Percentiles rank a stretch among this genome's conserved stretches.
Evolutionary conservation across 1,284 basidiomycete genomes (phyloP).

Genomic region (Gymnopus androsaceus): DNA sequence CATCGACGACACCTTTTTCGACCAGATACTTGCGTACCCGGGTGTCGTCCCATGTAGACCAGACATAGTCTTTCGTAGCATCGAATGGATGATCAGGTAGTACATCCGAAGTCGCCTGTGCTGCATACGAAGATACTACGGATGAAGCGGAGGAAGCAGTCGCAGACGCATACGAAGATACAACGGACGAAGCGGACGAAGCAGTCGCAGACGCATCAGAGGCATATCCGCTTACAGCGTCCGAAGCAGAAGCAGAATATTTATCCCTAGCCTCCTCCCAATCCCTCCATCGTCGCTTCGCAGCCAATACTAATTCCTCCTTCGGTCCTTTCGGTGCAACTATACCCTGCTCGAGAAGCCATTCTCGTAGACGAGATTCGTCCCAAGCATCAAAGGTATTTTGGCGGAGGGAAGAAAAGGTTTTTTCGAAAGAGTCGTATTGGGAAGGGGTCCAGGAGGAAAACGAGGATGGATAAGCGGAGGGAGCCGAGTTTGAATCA

Average conservation of each 20-base stretch:
- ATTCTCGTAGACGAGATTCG: slow-evolving; percentile 78
- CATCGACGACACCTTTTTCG: slow-evolving; percentile 69
- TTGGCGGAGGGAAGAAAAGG: slow-evolving; percentile 59
- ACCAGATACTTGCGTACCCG: slow-evolving; percentile 71
- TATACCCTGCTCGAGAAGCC: slow-evolving; percentile 83
- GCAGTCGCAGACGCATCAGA: slow-evolving; percentile 34
- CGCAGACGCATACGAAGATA: slow-evolving; percentile 37
- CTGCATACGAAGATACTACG: slow-evolving; percentile 40
- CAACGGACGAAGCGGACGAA: slow-evolving; percentile 49
- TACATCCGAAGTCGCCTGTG: slow-evolving; percentile 55
- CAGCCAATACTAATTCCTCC: slow-evolving; percentile 81
- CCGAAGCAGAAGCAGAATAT: slow-evolving; percentile 53
- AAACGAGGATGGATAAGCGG: not conserved
- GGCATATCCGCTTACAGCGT: slow-evolving; percentile 52
- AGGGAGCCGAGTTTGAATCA: not conserved
- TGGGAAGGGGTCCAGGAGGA: slow-evolving; percentile 62
- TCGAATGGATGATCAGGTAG: slow-evolving; percentile 57
- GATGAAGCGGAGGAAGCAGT: slow-evolving; percentile 49
- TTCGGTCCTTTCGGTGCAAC: slow-evolving; percentile 77
- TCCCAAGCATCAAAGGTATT: slow-evolving; percentile 74
- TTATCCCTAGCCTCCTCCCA: slow-evolving; percentile 59
- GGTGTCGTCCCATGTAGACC: slow-evolving; percentile 86
- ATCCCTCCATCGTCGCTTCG: slow-evolving; percentile 68
- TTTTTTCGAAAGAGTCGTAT: slow-evolving; percentile 63
- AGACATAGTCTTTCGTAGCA: slow-evolving; percentile 82